Conservation (phyloP, 208 protist species). For the Acanthamoeba lenticulata region DNA sequence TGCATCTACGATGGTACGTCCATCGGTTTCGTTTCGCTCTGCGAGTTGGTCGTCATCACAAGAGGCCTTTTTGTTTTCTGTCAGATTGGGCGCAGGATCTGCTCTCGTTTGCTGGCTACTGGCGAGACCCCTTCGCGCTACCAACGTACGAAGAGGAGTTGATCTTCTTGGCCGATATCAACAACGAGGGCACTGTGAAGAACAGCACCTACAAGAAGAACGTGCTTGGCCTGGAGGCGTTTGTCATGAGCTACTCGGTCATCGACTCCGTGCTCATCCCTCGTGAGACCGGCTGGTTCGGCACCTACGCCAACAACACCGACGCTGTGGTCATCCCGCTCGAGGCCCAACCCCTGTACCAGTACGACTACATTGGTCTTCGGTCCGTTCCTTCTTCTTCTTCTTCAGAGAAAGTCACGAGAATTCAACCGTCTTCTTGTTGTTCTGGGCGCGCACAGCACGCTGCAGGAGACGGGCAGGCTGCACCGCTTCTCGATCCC, state of each 20-base stretch:
- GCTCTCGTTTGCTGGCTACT: constrained; percentile 65
- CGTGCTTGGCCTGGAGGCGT: constrained; percentile 57
- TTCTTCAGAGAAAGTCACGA: too few species aligned
- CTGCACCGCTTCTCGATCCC: constrained; percentile 8
- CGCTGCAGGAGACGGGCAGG: constrained; percentile 34
- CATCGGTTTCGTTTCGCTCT: too few species aligned
- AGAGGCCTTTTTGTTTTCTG: too few species aligned
- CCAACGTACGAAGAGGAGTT: background rate
- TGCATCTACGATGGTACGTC: constrained; percentile 62
- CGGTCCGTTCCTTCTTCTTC: too few species aligned
- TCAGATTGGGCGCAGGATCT: constrained; percentile 36
- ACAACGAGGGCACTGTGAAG: constrained; percentile 50
- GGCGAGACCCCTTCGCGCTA: constrained; percentile 62
- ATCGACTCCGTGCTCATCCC: constrained; percentile 65
- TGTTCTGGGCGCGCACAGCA: too few species aligned
- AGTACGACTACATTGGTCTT: constrained; percentile 65
- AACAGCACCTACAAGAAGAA: constrained; percentile 10
- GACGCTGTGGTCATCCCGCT: background rate
- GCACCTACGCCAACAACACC: constrained; percentile 25
- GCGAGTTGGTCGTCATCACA: too few species aligned
- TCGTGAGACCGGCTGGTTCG: constrained; percentile 57
- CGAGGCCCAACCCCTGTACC: constrained; percentile 39
- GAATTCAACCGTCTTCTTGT: too few species aligned
- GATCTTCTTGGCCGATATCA: constrained; percentile 55
- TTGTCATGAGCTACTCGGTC: constrained; percentile 52